Conservation (phyloP, 176 grass and related monocot species). For the Cocos nucifera region DNA sequence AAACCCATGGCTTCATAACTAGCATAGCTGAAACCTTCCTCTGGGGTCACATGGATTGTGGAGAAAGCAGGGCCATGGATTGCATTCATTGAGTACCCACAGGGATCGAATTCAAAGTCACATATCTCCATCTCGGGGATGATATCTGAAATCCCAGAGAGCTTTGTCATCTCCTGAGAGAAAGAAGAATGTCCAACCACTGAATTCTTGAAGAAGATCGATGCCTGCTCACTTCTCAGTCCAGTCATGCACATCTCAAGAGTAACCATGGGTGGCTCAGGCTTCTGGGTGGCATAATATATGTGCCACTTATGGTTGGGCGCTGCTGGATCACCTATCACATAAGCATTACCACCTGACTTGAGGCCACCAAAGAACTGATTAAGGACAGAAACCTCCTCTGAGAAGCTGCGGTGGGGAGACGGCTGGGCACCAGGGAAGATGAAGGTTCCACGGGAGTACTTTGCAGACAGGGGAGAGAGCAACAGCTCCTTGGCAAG, state of each 20-base stretch:
- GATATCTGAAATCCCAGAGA: conserved; percentile 33
- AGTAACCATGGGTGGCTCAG: conserved; percentile 32
- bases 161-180: conserved; percentile 31
- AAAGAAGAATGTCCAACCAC: conserved; percentile 19
- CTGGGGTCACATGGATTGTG: conserved; percentile 38
- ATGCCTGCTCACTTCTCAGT: conserved; percentile 15
- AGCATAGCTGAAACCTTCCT: conserved; percentile 42
- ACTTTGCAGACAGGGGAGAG: conserved; percentile 26
- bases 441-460: conserved; percentile 34
- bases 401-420: conserved; percentile 30
- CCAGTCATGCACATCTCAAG: conserved; percentile 47
- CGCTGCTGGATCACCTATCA: conserved; percentile 16
- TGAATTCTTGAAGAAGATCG: conserved; percentile 24
- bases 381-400: conserved; percentile 33
- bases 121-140: conserved; percentile 42
- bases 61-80: conserved; percentile 29
- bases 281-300: conserved; percentile 32
- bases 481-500: conserved; percentile 27
- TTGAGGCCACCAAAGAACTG: conserved; percentile 27
- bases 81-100: conserved; percentile 44
- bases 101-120: conserved; percentile 39
- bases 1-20: conserved; percentile 39
- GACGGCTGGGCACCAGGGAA: conserved; percentile 40
- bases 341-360: conserved; percentile 33
- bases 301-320: conserved; percentile 29